These are phyloP conservation scores for Cicer judaicum DNA, from an alignment of 306 rosid genomes.

Conservation along the genomic window DNA sequence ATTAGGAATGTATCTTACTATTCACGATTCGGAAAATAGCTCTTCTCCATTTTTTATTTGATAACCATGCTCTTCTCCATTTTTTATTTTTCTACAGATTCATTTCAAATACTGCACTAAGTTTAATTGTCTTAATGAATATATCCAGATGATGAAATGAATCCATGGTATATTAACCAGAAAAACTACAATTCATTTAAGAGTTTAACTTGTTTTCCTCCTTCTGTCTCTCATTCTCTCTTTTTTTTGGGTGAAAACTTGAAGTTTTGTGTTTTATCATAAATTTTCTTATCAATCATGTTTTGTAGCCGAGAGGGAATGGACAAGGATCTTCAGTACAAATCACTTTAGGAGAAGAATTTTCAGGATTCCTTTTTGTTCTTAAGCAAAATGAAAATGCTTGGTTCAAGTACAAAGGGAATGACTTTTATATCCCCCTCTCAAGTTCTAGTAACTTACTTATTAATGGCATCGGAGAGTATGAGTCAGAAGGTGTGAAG, in stretches of 20 bases:
- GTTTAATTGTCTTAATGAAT: neutral
- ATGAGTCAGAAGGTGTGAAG: conserved; percentile 44
- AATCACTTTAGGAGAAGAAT: conserved; percentile 75
- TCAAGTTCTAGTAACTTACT: conserved; percentile 52
- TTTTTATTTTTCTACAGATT: neutral
- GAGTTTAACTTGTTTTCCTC: neutral
- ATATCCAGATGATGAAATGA: conserved; percentile 25
- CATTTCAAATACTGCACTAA: neutral
- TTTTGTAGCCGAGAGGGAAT: conserved; percentile 69
- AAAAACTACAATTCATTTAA: conserved; percentile 14
- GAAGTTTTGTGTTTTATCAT: conserved; percentile 22
- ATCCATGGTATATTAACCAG: conserved; percentile 13
- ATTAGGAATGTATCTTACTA: no score
- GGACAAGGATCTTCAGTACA: conserved; percentile 62
- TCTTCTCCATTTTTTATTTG: no score
- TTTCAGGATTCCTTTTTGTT: conserved; percentile 82
- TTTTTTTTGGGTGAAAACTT: conserved; percentile 20
- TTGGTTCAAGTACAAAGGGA: conserved; percentile 73
- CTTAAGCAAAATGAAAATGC: conserved; percentile 69
- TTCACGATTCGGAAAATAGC: no score
- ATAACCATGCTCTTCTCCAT: neutral
- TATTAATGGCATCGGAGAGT: conserved; percentile 42
- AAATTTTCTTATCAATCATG: conserved; percentile 47
- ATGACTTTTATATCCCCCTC: conserved; percentile 83
- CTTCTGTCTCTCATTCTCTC: neutral